phyloP scores from a whole-genome alignment of 2,329 filamentous ascomycete genomes.

The Phyllosticta paracitricarpa region DNA sequence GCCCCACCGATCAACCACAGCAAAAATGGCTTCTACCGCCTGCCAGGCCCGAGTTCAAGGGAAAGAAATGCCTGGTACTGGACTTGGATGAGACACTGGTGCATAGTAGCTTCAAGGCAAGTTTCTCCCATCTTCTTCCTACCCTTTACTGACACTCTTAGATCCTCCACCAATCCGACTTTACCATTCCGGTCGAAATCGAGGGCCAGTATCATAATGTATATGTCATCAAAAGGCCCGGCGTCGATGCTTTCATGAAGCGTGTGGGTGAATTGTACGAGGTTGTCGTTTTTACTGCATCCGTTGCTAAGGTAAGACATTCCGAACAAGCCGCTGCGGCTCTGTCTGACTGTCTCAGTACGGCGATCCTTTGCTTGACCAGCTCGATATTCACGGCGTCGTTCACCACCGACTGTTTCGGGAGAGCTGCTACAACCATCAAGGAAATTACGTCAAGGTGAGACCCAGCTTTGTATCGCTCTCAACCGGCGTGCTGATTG shows the following conservation, averaged over 20 bases:
- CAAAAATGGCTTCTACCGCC: constrained; percentile 74
- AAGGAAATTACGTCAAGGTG: constrained; percentile 95
- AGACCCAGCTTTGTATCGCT: neutral
- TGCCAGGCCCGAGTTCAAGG: constrained; percentile 66
- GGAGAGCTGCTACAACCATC: constrained; percentile 98
- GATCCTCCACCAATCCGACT: constrained; percentile 96
- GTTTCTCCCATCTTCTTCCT: constrained; percentile 13
- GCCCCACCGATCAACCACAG: constrained; percentile 41
- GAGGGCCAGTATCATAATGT: constrained; percentile 99
- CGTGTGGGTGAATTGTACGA: constrained; percentile 94
- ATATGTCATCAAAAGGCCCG: constrained; percentile 98
- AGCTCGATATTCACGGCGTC: constrained; percentile 93
- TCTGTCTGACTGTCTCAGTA: constrained; percentile 51
- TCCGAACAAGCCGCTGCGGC: constrained; percentile 4
- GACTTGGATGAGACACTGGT: constrained; percentile 95
- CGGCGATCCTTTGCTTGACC: constrained; percentile 88
- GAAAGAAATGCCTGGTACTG: constrained; percentile 87
- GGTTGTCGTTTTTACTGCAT: constrained; percentile 96
- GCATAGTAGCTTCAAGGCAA: constrained; percentile 96
- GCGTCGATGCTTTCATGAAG: constrained; percentile 98
- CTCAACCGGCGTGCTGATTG: neutral
- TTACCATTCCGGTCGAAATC: constrained; percentile 97
- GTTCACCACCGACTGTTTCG: constrained; percentile 94
- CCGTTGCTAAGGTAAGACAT: constrained; percentile 75
- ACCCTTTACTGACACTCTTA: constrained; percentile 30